Percentiles rank a stretch among this genome's conserved stretches.
Conservation (phyloP, 441 rosid species). For the Arabidopsis lyrata region DNA sequence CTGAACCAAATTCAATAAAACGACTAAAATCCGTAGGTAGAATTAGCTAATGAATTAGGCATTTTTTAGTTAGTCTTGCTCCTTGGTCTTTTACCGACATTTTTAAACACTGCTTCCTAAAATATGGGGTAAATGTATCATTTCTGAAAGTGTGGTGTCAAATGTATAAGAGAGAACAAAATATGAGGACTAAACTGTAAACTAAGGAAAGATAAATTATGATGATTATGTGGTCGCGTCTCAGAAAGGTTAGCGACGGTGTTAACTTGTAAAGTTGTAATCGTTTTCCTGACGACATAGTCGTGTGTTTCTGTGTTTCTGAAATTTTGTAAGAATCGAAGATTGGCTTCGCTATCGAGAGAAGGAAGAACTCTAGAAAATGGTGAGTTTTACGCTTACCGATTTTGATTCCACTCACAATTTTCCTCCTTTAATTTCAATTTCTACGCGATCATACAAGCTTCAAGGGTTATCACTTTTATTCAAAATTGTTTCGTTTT, state of each 20-base stretch:
- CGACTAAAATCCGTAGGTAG: neutral
- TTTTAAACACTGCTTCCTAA: too few species aligned
- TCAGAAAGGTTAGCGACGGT: conserved; percentile 41
- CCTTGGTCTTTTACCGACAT: neutral
- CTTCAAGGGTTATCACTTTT: conserved; percentile 26
- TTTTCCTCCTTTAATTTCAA: neutral
- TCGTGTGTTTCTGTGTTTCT: conserved; percentile 28
- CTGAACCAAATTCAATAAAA: neutral
- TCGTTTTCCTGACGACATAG: conserved; percentile 17
- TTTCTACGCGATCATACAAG: conserved; percentile 15
- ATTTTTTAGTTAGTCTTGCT: neutral
- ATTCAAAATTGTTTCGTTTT: neutral
- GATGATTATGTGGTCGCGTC: conserved; percentile 38
- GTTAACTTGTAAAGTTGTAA: conserved; percentile 41
- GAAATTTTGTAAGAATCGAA: conserved; percentile 30
- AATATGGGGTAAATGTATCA: neutral
- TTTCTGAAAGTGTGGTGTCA: neutral
- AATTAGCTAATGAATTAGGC: neutral
- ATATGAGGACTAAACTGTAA: conserved; percentile 21
- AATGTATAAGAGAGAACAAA: neutral
- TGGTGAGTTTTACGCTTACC: conserved; percentile 32
- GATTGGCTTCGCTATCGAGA: conserved; percentile 2
- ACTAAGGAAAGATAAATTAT: neutral
- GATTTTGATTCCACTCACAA: conserved; percentile 17
- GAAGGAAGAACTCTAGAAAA: conserved; percentile 6